Conservation (phyloP, 1,284 basidiomycete species). For the Apiotrichum laibachii region DNA sequence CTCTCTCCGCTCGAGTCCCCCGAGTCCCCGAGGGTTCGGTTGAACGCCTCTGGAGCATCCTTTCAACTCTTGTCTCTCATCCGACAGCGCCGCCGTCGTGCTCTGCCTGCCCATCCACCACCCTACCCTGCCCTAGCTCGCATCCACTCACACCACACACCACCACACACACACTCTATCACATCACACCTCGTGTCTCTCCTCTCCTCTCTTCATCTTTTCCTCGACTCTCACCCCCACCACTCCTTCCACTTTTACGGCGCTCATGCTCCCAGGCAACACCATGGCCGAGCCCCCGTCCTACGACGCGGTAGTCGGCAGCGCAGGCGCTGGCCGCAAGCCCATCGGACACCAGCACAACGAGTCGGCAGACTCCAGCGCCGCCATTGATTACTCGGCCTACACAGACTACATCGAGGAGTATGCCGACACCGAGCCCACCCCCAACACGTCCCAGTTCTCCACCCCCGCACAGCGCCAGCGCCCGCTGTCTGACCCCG, state of each 20-base stretch:
- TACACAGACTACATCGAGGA: constrained; percentile 7
- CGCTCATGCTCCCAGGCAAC: constrained; percentile 3
- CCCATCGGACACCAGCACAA: background rate
- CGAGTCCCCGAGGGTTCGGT: too few relatives aligned
- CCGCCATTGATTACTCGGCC: background rate
- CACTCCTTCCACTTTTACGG: background rate
- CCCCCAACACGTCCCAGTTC: background rate
- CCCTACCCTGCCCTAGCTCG: background rate
- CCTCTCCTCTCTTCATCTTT: background rate
- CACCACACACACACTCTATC: too few relatives aligned
- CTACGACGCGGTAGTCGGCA: constrained; percentile 11
- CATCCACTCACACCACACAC: background rate
- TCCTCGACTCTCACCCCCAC: too few relatives aligned
- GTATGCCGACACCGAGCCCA: background rate
- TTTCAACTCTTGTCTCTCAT: too few relatives aligned
- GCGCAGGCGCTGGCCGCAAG: background rate
- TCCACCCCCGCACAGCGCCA: too few relatives aligned
- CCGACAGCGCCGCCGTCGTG: background rate
- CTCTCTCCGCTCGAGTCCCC: too few relatives aligned
- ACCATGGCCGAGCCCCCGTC: constrained; percentile 3
- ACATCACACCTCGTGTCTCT: background rate
- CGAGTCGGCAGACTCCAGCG: background rate
- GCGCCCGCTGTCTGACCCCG: background rate
- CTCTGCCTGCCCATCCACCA: background rate
- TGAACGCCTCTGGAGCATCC: too few relatives aligned